Conservation (phyloP, 2,329 filamentous ascomycete species). For the Neofusicoccum sp. region DNA sequence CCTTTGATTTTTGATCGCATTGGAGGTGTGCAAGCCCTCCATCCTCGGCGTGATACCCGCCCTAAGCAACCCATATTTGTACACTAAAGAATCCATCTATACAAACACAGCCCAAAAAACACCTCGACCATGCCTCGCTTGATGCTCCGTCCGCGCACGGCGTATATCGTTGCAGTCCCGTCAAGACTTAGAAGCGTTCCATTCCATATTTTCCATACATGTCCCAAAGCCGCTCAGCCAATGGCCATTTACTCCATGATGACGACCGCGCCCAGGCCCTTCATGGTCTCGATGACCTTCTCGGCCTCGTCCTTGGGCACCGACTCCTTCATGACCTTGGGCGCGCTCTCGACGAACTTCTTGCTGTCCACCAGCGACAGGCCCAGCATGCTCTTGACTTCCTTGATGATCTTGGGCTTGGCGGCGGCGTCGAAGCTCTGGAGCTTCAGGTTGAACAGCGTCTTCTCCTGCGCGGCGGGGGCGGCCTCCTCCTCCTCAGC, state of each 20-base stretch:
- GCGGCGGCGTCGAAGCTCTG: conserved; percentile 80
- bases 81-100: conserved; percentile 34
- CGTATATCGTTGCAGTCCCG: neutral
- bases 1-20: conserved; percentile 21
- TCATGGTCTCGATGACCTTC: conserved; percentile 95
- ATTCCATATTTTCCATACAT: conserved; percentile 16
- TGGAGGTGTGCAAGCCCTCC: conserved; percentile 25
- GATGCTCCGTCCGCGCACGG: conserved; percentile 1
- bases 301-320: conserved; percentile 98
- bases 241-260: conserved; percentile 71
- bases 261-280: conserved; percentile 85
- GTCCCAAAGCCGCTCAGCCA: neutral
- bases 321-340: conserved; percentile 98
- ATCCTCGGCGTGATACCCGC: conserved; percentile 13
- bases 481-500: conserved; percentile 82
- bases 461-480: conserved; percentile 87
- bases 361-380: conserved; percentile 98
- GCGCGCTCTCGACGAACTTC: conserved; percentile 98
- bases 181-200: neutral
- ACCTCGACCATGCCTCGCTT: conserved; percentile 13
- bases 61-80: conserved; percentile 33
- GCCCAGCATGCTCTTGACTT: conserved; percentile 94
- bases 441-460: conserved; percentile 94
- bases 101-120: conserved; percentile 30
- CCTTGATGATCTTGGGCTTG: conserved; percentile 99